Conservation (phyloP, 495 filamentous ascomycete species). For the Elaphomyces granulatus region DNA sequence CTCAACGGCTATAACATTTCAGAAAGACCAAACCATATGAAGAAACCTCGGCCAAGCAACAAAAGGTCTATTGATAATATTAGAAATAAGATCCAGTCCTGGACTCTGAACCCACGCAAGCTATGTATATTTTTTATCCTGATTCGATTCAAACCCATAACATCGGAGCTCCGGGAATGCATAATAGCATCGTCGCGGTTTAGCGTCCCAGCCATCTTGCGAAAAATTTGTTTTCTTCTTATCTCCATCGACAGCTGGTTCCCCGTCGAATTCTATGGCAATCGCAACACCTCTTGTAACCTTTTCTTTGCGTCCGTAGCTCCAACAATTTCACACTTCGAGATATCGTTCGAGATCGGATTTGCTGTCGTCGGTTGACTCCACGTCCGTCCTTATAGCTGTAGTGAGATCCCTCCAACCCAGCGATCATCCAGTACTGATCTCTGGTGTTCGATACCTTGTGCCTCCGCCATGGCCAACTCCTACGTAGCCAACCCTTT, state of each 20-base stretch:
- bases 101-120: no score
- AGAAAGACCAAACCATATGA: no score
- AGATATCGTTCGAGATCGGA: not conserved
- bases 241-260: not conserved
- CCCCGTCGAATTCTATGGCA: not conserved
- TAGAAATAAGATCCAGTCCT: no score
- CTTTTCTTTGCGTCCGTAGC: not conserved
- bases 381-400: not conserved
- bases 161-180: not conserved
- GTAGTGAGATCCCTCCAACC: not conserved
- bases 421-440: not conserved
- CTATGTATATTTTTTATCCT: no score
- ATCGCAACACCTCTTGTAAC: not conserved
- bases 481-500: not conserved
- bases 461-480: not conserved
- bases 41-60: no score
- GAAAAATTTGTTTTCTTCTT: not conserved
- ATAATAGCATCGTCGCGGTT: not conserved
- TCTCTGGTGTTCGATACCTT: not conserved
- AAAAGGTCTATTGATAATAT: no score
- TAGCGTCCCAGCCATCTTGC: not conserved
- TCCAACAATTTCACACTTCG: not conserved
- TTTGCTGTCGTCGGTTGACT: not conserved
- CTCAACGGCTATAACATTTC: no score
- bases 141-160: not conserved